Base-by-base conservation (phyloP, 1,139 yeast species). In the Yamadazyma atlantica region DNA sequence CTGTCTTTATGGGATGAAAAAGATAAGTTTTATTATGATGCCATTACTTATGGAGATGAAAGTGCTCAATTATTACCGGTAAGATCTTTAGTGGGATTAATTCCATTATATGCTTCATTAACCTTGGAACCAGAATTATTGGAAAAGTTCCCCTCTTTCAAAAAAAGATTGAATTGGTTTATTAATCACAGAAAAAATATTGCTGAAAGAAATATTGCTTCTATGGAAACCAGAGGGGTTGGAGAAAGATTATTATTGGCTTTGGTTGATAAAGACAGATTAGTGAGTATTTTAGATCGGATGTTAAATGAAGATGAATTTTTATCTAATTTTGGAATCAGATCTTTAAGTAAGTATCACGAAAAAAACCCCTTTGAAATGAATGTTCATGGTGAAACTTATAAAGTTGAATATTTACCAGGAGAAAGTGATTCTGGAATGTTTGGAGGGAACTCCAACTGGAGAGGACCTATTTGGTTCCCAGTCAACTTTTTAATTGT, bases 381-480 rank as follows among this genome's bases (percentile, higher is more conserved):
- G 95, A 76, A 83, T 45, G 96, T 89, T 36, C 75, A 87, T 58
- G 95, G 95, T 12, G 75, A 82, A 49, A 70, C 73, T 34, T 90
- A 84, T 60, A 68, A 70, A 28, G 95, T 90, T 25, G 80, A 78
- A 45, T 90, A 90, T 61, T 77, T 89, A 41, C 88, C 97, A 2
- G 97, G 96, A 15, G 97, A 90, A 60, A 85, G 96, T 15, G 94
- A 88, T 56, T 84, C 95, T 3, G 96, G 96, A 9, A 78, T 90
- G 79, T 90, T 90, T 73, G 97, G 97, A 40, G 97, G 97, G 48
- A 90, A 90, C 58, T 88, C 96, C 21, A 90, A 89, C 62, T 90
- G 97, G 97, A 76, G 97, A 63, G 97, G 97, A 4, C 97, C 97
- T n/a, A 88, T 90, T 54, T 90, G 97, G 97, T 88, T 90, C 71